A percentile compares a stretch with the other conserved stretches of the same genome.
Evolutionary conservation across 106 monocot genomes (phyloP).

Genomic region (Gastrodia elata): DNA sequence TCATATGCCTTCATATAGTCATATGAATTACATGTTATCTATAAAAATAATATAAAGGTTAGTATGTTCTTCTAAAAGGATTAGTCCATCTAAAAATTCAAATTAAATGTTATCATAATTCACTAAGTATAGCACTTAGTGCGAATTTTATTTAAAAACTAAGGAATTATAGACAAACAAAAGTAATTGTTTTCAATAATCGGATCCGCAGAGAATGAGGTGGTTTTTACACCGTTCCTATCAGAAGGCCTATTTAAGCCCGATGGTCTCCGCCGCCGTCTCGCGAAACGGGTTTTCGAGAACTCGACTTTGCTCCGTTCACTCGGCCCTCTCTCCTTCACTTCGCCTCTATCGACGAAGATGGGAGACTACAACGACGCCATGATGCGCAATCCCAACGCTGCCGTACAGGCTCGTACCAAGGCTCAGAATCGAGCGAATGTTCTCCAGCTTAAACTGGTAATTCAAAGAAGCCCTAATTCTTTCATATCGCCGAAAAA

Average conservation of each 20-base stretch:
- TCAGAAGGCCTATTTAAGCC: background rate
- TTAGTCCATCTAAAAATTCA: too few species aligned
- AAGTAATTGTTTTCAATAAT: too few species aligned
- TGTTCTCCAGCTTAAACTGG: slow-evolving; percentile 25
- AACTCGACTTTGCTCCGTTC: background rate
- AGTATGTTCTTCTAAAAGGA: too few species aligned
- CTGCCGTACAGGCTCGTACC: slow-evolving; percentile 20
- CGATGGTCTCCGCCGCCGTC: background rate
- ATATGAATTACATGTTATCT: too few species aligned
- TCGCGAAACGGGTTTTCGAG: background rate
- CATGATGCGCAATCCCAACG: slow-evolving; percentile 22
- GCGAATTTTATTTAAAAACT: too few species aligned
- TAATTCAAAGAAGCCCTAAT: background rate
- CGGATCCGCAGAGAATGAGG: too few species aligned
- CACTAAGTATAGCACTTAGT: too few species aligned
- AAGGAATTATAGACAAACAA: too few species aligned
- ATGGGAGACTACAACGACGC: slow-evolving; percentile 27
- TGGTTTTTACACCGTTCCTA: background rate
- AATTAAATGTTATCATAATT: too few species aligned
- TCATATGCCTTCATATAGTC: too few species aligned
- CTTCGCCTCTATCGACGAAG: background rate
- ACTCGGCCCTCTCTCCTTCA: background rate
- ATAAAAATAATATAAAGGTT: too few species aligned
- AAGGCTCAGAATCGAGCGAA: slow-evolving; percentile 26
- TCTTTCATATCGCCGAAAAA: background rate